These are phyloP conservation scores for Pyrenochaeta sp. DNA, from an alignment of 2,329 filamentous ascomycete species.

Conservation along the genomic window DNA sequence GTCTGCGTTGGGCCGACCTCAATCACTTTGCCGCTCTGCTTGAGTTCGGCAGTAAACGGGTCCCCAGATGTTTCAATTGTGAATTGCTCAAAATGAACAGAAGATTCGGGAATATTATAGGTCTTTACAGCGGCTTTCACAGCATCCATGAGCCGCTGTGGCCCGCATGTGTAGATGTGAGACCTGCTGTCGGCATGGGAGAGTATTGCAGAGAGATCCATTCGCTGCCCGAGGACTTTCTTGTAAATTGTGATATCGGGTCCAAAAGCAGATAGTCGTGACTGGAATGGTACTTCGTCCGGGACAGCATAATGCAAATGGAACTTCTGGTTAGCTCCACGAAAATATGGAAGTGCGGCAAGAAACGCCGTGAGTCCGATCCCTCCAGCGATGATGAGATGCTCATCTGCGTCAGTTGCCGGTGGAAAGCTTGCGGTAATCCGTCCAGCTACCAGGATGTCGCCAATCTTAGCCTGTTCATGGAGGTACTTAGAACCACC, in stretches of 20 bases:
- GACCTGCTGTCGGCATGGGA: slow-evolving; percentile 59
- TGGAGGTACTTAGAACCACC: slow-evolving; percentile 70
- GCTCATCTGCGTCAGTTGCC: slow-evolving; percentile 59
- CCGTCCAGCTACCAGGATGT: slow-evolving; percentile 59
- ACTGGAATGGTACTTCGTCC: slow-evolving; percentile 63
- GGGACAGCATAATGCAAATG: slow-evolving; percentile 66
- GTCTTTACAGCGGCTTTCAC: slow-evolving; percentile 52
- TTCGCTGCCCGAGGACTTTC: slow-evolving; percentile 57
- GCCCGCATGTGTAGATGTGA: slow-evolving; percentile 69
- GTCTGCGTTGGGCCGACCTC: slow-evolving; percentile 53
- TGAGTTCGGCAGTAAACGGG: slow-evolving; percentile 65
- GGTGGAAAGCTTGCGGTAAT: slow-evolving; percentile 60
- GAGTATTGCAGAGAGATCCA: slow-evolving; percentile 61
- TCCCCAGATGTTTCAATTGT: slow-evolving; percentile 62
- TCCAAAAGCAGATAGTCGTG: slow-evolving; percentile 54
- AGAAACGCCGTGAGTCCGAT: slow-evolving; percentile 73
- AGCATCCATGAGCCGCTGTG: slow-evolving; percentile 63
- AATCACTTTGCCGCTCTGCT: slow-evolving; percentile 53
- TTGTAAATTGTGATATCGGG: slow-evolving; percentile 61
- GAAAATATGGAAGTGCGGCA: slow-evolving; percentile 52
- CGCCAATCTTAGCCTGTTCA: slow-evolving; percentile 55
- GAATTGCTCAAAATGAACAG: slow-evolving; percentile 70
- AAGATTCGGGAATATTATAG: slow-evolving; percentile 55
- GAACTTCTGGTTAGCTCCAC: slow-evolving; percentile 47
- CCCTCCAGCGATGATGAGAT: slow-evolving; percentile 70